These are phyloP conservation scores for Stromatinia cepivora DNA, from an alignment of 2,329 filamentous ascomycete genomes.

Conservation along the genomic window DNA sequence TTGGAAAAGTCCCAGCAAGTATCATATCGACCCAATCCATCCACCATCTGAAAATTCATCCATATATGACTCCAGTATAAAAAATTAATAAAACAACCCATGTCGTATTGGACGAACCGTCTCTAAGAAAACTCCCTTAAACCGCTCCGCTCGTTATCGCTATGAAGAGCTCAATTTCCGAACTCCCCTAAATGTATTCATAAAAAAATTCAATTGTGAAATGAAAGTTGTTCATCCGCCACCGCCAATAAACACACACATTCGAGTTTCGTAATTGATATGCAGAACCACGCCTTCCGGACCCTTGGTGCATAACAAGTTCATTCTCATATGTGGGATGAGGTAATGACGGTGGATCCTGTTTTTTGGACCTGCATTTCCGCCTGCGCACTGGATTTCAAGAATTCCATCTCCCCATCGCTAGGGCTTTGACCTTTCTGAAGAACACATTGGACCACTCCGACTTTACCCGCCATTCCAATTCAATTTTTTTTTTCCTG, in stretches of 20 bases:
- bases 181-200: slow-evolving; percentile 12
- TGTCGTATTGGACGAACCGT: slow-evolving; percentile 15
- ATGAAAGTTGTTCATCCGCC: neutral
- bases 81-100: slow-evolving; percentile 3
- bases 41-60: slow-evolving; percentile 1
- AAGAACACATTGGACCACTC: slow-evolving; percentile 9
- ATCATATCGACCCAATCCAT: neutral
- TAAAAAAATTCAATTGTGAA: slow-evolving; percentile 10
- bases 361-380: slow-evolving; percentile 16
- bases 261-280: slow-evolving; percentile 14
- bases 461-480: slow-evolving; percentile 4
- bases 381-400: neutral
- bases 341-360: slow-evolving; percentile 14
- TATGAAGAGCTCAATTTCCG: slow-evolving; percentile 2
- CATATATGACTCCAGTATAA: neutral
- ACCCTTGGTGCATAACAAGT: slow-evolving; percentile 22
- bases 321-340: slow-evolving; percentile 12
- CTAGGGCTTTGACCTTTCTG: slow-evolving; percentile 8
- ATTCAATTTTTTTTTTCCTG: neutral
- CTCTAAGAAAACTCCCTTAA: slow-evolving; percentile 13
- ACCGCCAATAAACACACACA: slow-evolving; percentile 8
- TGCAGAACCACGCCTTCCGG: slow-evolving; percentile 13
- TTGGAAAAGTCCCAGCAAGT: neutral
- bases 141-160: slow-evolving; percentile 4
- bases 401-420: slow-evolving; percentile 11